Evolutionary conservation across 2,329 filamentous ascomycete genomes (phyloP), one percentile per base, ranked within the genome.

Genomic region (Neofusicoccum parvum): DNA sequence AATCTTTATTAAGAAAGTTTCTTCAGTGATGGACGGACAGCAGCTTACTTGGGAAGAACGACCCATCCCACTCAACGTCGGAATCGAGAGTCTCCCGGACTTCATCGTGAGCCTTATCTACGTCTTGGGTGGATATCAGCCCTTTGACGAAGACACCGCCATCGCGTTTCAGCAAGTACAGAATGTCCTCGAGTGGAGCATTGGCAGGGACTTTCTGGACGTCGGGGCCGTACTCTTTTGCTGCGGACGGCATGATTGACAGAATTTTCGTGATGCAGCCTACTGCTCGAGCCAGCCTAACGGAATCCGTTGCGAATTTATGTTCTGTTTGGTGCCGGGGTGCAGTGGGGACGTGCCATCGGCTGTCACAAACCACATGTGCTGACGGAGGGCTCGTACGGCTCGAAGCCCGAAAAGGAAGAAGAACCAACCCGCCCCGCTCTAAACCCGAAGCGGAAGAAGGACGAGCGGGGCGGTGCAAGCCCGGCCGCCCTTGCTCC

Each of bases 1-100:
- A 14, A 2, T 3, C 9, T 39, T 10, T 10, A 4, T 2, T 39
- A 7, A 39, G 37, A 3, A 39, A 39, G 37, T 14, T 39, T 9
- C 2, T 10, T 14, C 14, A 12, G 48, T 6, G 41, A 3, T 2
- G 3, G n/a, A 11, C 11, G n/a, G 41, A 45, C 3, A 20, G 5
- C 9, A 27, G 54, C 67, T 48, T 49, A 69, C 67, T 69, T 1
- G 67, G 67, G 23, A 69, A 69, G 54, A 69, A 69, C 9, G 56
- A 50, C 4, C 67, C 67, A 11, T 69, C 67, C 67, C 67, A 69
- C 50, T 65, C 67, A 39, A 64, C 63, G 20, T 69, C 67, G 12
- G 62, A 65, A 17, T 67, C 66, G 14, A 69, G 32, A n/a, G 62
- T 53, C n/a, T 67, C 64, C 17, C 66, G 59, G 37, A 66, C 66